These are phyloP conservation scores for Chalciporus chontae DNA, from an alignment of 768 basidiomycete species.

Conservation along the genomic window DNA sequence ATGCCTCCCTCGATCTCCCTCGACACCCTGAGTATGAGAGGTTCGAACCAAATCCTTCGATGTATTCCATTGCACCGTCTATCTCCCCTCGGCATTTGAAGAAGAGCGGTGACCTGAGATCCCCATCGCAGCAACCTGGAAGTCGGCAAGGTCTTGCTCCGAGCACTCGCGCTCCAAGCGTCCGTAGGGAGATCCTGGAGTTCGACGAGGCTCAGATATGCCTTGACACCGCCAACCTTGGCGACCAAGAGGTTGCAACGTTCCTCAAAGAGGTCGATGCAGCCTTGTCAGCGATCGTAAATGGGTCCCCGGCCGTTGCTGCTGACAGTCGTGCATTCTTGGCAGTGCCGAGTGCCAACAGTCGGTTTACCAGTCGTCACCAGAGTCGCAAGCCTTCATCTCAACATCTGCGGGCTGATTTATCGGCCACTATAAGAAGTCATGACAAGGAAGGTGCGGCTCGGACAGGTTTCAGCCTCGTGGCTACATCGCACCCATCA, in stretches of 20 bases:
- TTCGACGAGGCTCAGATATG: conserved; percentile 30
- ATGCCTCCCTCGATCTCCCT: conserved; percentile 30
- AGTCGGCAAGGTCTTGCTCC: conserved; percentile 24
- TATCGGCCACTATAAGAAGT: conserved; percentile 25
- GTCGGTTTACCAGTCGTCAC: conserved; percentile 23
- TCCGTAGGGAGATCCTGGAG: conserved; percentile 28
- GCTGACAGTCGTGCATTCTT: conserved; percentile 31
- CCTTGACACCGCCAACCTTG: conserved; percentile 28
- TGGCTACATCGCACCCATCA: conserved; percentile 24
- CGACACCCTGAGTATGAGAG: conserved; percentile 21
- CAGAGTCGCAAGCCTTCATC: conserved; percentile 30
- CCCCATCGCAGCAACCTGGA: conserved; percentile 22
- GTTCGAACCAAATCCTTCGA: conserved; percentile 28
- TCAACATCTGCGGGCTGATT: conserved; percentile 28
- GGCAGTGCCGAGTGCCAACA: conserved; percentile 25
- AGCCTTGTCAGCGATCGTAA: conserved; percentile 23
- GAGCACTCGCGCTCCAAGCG: conserved; percentile 24
- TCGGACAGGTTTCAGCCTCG: conserved; percentile 29
- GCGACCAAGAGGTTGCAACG: conserved; percentile 30
- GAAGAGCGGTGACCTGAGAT: conserved; percentile 21
- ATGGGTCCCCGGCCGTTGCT: conserved; percentile 25
- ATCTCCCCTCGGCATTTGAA: conserved; percentile 21
- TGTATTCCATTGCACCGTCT: conserved; percentile 31
- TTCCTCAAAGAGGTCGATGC: conserved; percentile 31
- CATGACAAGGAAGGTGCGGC: conserved; percentile 25